A percentile compares a stretch with the other conserved stretches of the same genome.
phyloP scores from a whole-genome alignment of 805 yeast species.

The Cyberlindnera veronae region DNA sequence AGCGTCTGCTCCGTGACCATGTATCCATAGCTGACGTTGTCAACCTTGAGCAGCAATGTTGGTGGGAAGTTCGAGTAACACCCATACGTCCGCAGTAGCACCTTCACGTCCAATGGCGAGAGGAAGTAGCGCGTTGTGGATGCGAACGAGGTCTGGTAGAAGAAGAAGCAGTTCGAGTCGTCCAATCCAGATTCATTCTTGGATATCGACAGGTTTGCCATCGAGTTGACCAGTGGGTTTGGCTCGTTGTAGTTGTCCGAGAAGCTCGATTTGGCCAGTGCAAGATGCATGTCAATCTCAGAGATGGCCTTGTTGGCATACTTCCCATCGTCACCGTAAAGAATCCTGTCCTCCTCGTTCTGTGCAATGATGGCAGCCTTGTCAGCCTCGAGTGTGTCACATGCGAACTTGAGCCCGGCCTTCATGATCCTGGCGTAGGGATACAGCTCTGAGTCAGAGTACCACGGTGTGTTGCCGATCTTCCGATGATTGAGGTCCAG shows the following conservation, averaged over 20 bases:
- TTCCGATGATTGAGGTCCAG: conserved; percentile 34
- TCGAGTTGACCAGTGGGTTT: conserved; percentile 13
- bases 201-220: conserved; percentile 15
- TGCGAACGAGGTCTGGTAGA: conserved; percentile 74
- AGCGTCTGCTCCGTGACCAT: conserved; percentile 56
- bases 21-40: conserved; percentile 64
- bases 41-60: conserved; percentile 56
- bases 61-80: conserved; percentile 68
- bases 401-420: conserved; percentile 54
- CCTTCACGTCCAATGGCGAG: conserved; percentile 75
- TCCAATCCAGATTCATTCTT: conserved; percentile 22
- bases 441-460: conserved; percentile 34
- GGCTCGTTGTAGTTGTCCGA: conserved; percentile 21
- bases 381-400: conserved; percentile 57
- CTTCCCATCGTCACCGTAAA: conserved; percentile 58
- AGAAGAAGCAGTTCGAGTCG: conserved; percentile 54
- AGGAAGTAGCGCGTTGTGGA: conserved; percentile 64
- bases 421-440: conserved; percentile 66
- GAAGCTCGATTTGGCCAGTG: conserved; percentile 35
- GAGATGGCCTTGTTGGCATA: conserved; percentile 53
- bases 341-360: conserved; percentile 51
- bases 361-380: conserved; percentile 48
- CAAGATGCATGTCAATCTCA: conserved; percentile 48
- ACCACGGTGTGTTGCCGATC: conserved; percentile 55
- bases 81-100: conserved; percentile 60